Conservation (phyloP, 768 basidiomycete genomes). For the Serendipita indica region DNA sequence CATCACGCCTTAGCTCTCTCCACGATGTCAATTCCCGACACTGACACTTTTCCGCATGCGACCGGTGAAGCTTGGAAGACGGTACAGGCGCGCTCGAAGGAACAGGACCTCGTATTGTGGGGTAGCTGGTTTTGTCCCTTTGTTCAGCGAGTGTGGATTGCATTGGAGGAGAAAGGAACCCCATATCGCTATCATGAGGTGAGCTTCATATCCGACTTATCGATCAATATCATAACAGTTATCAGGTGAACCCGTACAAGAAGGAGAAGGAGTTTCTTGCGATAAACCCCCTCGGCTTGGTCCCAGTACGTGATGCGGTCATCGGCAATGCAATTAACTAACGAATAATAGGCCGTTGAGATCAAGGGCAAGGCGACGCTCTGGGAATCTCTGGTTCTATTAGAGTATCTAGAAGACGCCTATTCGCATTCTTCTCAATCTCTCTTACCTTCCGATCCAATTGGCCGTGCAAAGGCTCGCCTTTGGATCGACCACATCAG, state of each 20-base stretch:
- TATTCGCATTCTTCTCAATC: slow-evolving; percentile 30
- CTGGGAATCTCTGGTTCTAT: slow-evolving; percentile 62
- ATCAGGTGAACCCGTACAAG: slow-evolving; percentile 54
- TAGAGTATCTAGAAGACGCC: slow-evolving; percentile 63
- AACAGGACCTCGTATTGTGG: slow-evolving; percentile 44
- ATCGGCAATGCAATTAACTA: not conserved
- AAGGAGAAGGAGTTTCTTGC: slow-evolving; percentile 28
- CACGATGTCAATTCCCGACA: slow-evolving; percentile 26
- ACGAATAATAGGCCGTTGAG: slow-evolving; percentile 25
- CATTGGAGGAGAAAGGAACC: slow-evolving; percentile 48
- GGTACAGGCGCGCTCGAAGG: slow-evolving; percentile 36
- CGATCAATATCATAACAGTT: not conserved
- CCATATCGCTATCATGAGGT: slow-evolving; percentile 30
- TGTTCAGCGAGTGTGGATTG: slow-evolving; percentile 40
- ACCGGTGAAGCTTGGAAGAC: slow-evolving; percentile 40
- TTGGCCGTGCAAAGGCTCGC: slow-evolving; percentile 35
- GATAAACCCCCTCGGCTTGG: slow-evolving; percentile 57
- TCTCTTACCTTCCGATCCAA: slow-evolving; percentile 39
- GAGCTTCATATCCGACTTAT: not conserved
- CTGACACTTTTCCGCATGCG: slow-evolving; percentile 40
- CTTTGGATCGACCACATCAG: slow-evolving; percentile 43
- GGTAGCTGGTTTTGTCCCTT: slow-evolving; percentile 23
- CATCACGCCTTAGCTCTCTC: no score
- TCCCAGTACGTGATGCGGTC: slow-evolving; percentile 29
- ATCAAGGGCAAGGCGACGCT: slow-evolving; percentile 34